Conservation (phyloP, 192 early-diverging fungal genomes). For the Coemansia sp. region DNA sequence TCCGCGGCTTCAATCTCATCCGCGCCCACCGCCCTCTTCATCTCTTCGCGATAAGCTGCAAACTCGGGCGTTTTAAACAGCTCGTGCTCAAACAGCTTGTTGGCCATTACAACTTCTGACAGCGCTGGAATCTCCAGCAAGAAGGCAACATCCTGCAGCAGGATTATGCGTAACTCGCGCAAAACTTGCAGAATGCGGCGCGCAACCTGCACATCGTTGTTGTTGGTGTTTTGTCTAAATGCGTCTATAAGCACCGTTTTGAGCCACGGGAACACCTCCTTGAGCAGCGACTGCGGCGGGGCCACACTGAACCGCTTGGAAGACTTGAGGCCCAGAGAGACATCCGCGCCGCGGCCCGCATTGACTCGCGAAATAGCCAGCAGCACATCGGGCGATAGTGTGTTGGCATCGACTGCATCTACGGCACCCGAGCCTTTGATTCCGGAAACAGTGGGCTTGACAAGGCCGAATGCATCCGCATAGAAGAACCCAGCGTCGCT, state of each 20-base stretch:
- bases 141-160: slow-evolving; percentile 45
- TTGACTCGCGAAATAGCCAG: slow-evolving; percentile 27
- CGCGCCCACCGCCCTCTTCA: slow-evolving; percentile 21
- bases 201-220: slow-evolving; percentile 30
- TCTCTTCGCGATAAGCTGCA: slow-evolving; percentile 18
- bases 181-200: slow-evolving; percentile 36
- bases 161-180: slow-evolving; percentile 40
- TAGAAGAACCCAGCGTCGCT: slow-evolving; percentile 42
- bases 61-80: slow-evolving; percentile 35
- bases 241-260: slow-evolving; percentile 27
- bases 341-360: slow-evolving; percentile 25
- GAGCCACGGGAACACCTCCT: slow-evolving; percentile 48
- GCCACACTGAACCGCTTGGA: slow-evolving; percentile 28
- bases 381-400: slow-evolving; percentile 26
- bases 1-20: slow-evolving; percentile 21
- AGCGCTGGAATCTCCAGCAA: slow-evolving; percentile 42
- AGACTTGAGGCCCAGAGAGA: slow-evolving; percentile 1
- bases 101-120: slow-evolving; percentile 4
- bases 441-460: slow-evolving; percentile 24
- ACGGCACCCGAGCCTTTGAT: slow-evolving; percentile 41
- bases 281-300: slow-evolving; percentile 33
- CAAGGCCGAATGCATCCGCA: slow-evolving; percentile 35
- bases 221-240: slow-evolving; percentile 34
- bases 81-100: slow-evolving; percentile 24
- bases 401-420: slow-evolving; percentile 15